Evolutionary conservation across 75 land plant species (phyloP).

Genomic region (Pinus taeda): DNA sequence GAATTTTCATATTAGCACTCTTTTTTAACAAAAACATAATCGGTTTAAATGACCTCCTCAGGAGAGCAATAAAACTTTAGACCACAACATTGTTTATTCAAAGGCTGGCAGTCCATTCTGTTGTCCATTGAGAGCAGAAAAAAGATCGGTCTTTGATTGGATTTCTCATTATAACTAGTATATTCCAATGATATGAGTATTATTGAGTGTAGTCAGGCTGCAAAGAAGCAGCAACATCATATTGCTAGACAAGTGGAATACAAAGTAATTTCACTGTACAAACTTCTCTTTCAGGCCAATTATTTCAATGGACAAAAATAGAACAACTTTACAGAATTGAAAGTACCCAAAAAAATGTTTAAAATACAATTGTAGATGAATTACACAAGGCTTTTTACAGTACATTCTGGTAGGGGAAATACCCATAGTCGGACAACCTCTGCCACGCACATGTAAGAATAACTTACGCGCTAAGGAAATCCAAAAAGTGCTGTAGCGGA

Average conservation of each 20-base stretch:
- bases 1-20: too few species aligned
- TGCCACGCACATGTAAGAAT: not conserved
- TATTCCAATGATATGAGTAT: too few species aligned
- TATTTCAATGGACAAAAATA: not conserved
- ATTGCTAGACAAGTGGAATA: not conserved
- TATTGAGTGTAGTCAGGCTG: not conserved
- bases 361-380: constrained; percentile 9
- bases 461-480: not conserved
- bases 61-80: too few species aligned
- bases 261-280: not conserved
- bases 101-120: too few species aligned
- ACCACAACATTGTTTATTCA: too few species aligned
- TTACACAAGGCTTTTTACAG: constrained; percentile 9
- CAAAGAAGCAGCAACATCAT: not conserved
- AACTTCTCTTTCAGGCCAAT: not conserved
- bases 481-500: constrained; percentile 2
- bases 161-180: too few species aligned
- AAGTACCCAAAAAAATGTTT: constrained; percentile 1
- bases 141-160: too few species aligned
- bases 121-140: too few species aligned
- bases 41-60: too few species aligned
- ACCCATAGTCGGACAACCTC: not conserved
- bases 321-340: constrained; percentile 1
- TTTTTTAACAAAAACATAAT: too few species aligned
- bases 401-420: constrained; percentile 2